A percentile compares a stretch with the other conserved stretches of the same genome.
phyloP scores from a whole-genome alignment of 2,329 filamentous ascomycete genomes.

The Aspergillus flavus region DNA sequence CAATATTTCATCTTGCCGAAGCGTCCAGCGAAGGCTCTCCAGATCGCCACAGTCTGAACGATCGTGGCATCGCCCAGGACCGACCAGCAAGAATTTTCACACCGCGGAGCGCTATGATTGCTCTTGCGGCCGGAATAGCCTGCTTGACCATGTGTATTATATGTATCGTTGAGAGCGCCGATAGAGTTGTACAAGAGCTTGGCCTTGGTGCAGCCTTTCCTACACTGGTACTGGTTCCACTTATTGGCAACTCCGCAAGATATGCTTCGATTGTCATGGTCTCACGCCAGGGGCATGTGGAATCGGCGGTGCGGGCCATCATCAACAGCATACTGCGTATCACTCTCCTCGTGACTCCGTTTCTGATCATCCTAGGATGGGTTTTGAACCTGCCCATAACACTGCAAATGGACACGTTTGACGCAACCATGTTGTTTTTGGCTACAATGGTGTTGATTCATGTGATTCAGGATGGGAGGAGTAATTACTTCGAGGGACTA shows the following conservation, averaged over 20 bases:
- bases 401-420: constrained; percentile 21
- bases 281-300: constrained; percentile 11
- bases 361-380: constrained; percentile 19
- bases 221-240: constrained; percentile 12
- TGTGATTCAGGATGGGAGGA: constrained; percentile 23
- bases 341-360: constrained; percentile 18
- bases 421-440: constrained; percentile 21
- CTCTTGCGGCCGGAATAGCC: constrained; percentile 5
- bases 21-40: background rate
- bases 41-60: background rate
- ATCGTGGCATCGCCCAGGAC: background rate
- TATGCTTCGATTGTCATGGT: constrained; percentile 15
- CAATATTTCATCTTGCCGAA: constrained; percentile 16
- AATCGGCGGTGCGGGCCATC: constrained; percentile 18
- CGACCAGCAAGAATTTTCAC: constrained; percentile 1
- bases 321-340: constrained; percentile 20
- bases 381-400: constrained; percentile 12
- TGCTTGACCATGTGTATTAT: constrained; percentile 12
- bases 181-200: constrained; percentile 4
- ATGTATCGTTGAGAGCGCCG: constrained; percentile 13
- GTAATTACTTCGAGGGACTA: constrained; percentile 25
- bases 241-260: constrained; percentile 20
- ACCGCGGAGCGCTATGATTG: background rate
- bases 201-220: constrained; percentile 15
- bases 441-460: constrained; percentile 25